Evolutionary conservation across 345 rosid species (phyloP).

Genomic region (Alliaria petiolata): DNA sequence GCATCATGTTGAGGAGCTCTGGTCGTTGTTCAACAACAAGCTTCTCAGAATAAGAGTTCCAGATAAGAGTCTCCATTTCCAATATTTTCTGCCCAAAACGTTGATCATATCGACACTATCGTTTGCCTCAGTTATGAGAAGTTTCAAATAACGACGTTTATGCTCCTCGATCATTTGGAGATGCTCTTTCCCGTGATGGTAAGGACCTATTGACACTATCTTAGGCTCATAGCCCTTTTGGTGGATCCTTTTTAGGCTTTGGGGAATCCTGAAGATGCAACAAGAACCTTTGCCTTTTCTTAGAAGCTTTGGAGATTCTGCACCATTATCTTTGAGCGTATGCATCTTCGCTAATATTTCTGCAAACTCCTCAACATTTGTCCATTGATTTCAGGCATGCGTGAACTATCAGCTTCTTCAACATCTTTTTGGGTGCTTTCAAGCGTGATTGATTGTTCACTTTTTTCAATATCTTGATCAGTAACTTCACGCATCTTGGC

Average conservation of each 20-base stretch:
- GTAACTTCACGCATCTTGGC: not conserved
- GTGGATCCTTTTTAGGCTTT: not conserved
- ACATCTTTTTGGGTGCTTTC: not conserved
- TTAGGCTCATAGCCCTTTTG: slow-evolving; percentile 30
- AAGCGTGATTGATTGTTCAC: not conserved
- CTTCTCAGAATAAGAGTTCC: slow-evolving; percentile 16
- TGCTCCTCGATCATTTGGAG: slow-evolving; percentile 44
- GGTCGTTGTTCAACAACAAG: not conserved
- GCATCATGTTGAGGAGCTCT: slow-evolving; percentile 39
- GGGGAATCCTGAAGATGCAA: not conserved
- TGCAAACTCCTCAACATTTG: not conserved
- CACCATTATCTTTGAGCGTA: too few relatives aligned
- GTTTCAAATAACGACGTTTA: slow-evolving; percentile 27
- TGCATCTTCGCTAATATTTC: not conserved
- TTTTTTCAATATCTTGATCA: not conserved
- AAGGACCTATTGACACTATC: slow-evolving; percentile 45
- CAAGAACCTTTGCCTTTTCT: not conserved
- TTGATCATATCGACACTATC: not conserved
- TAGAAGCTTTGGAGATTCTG: not conserved
- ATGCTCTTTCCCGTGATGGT: slow-evolving; percentile 36
- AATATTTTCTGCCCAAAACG: not conserved
- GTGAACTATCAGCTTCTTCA: not conserved
- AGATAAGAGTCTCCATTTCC: not conserved
- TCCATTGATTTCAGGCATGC: not conserved
- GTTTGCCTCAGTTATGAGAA: slow-evolving; percentile 6